Percentiles rank a stretch among this genome's conserved stretches.
Evolutionary conservation across 305 asterid species (phyloP).

Genomic region (Striga hermonthica): DNA sequence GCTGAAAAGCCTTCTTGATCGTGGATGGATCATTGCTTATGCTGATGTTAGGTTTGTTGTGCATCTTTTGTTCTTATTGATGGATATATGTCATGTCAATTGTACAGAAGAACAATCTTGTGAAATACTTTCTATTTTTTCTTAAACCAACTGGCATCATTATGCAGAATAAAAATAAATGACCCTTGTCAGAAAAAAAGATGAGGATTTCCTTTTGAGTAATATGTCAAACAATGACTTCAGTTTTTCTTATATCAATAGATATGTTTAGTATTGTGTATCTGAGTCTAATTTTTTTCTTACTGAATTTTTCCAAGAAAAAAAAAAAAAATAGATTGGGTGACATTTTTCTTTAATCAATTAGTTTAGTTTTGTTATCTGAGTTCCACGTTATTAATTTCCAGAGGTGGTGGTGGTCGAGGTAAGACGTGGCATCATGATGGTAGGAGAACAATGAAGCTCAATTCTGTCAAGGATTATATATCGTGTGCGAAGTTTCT

Average conservation of each 20-base stretch:
- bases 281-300: too few species aligned
- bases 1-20: constrained; percentile 96
- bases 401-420: constrained; percentile 94
- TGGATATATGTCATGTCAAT: neutral
- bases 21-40: constrained; percentile 96
- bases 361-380: neutral
- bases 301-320: too few species aligned
- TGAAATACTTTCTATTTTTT: constrained; percentile 12
- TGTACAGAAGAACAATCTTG: neutral
- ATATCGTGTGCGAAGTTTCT: constrained; percentile 84
- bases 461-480: constrained; percentile 72
- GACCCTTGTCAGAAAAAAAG: too few species aligned
- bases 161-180: too few species aligned
- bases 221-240: too few species aligned
- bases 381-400: constrained; percentile 32
- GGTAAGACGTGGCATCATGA: constrained; percentile 80
- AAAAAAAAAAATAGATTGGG: too few species aligned
- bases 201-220: too few species aligned
- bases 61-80: too few species aligned
- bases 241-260: too few species aligned
- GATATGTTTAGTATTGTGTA: too few species aligned
- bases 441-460: constrained; percentile 67
- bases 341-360: too few species aligned
- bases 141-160: neutral
- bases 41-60: constrained; percentile 89